Base-by-base conservation (phyloP, 768 basidiomycete genomes). In the Trametes cubensis region DNA sequence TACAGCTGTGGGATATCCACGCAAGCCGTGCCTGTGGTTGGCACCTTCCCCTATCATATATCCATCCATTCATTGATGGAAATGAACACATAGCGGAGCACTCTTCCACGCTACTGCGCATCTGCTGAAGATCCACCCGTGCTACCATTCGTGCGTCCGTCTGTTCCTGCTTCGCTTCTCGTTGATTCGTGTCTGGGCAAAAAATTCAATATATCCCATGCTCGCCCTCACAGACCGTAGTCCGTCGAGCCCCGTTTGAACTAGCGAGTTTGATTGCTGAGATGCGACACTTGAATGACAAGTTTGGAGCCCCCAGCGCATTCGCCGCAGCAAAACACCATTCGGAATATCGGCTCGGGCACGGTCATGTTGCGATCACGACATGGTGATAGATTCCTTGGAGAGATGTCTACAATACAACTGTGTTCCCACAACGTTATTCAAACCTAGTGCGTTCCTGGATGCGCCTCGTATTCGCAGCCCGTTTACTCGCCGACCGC, bases 301-400 rank as follows among this genome's bases (percentile, higher is more conserved):
- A 34, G 34, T 34, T 34, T 34, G 34, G 34, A 34, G 34, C 34
- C 34, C 28, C 34, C 48, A 49, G 26, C 23, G 28, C 10, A 28
- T 49, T n/a, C 20, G 20, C 17, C 42, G 28, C 48, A 23, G 23
- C 48, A 17, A 49, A 25, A 18, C 48, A 46, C 20, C 45, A 17
- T 30, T 56, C 45, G 55, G 57, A 40, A 50, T 42, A 49, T 40
- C 57, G 58, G 49, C 50, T 28, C 58, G 49, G 28, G 42, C 7
- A 25, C 49, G 23, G 49, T 59, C 15, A 25, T 51, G 49, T 59
- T 47, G 53, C 21, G 42, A 59, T 59, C 58, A 52, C 11, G 11
- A 26, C n/a, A n/a, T 20, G 49, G 20, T 52, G 58, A 59, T 52
- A 59, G 58, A 51, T 59, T 14, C 49, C n/a, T 38, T 34, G 30